phyloP scores from a whole-genome alignment of 192 early-diverging fungal genomes.

The Coemansia umbellata region DNA sequence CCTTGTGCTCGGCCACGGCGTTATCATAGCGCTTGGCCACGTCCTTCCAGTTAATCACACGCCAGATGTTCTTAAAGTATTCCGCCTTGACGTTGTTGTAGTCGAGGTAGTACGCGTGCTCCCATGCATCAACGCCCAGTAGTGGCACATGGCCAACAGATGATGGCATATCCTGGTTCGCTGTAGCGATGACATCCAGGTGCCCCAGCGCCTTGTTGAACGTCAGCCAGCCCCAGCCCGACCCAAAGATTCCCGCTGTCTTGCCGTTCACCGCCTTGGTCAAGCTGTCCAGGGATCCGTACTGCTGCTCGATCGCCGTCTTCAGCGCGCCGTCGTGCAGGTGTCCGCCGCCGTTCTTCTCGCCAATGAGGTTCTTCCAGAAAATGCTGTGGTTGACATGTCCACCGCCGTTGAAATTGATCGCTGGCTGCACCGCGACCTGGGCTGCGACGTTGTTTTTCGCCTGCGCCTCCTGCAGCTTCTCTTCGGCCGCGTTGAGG shows the following conservation, averaged over 20 bases:
- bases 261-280: constrained; percentile 68
- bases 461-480: constrained; percentile 66
- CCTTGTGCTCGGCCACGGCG: constrained; percentile 32
- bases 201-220: constrained; percentile 73
- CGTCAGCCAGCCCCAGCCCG: constrained; percentile 97
- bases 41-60: constrained; percentile 97
- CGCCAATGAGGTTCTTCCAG: constrained; percentile 91
- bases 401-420: constrained; percentile 94
- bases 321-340: constrained; percentile 58
- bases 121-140: constrained; percentile 93
- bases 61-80: constrained; percentile 93
- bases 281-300: constrained; percentile 81
- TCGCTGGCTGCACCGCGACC: constrained; percentile 70
- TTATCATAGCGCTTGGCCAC: constrained; percentile 81
- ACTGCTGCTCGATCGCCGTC: constrained; percentile 74
- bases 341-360: constrained; percentile 73
- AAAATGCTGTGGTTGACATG: constrained; percentile 91
- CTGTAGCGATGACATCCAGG: constrained; percentile 81
- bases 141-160: constrained; percentile 70
- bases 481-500: constrained; percentile 91
- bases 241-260: constrained; percentile 83
- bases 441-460: constrained; percentile 68
- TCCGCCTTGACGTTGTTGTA: constrained; percentile 98
- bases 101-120: constrained; percentile 96
- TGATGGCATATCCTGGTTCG: constrained; percentile 77